Base-by-base conservation (phyloP, 176 grass and related monocot species). In the Secale cereale region DNA sequence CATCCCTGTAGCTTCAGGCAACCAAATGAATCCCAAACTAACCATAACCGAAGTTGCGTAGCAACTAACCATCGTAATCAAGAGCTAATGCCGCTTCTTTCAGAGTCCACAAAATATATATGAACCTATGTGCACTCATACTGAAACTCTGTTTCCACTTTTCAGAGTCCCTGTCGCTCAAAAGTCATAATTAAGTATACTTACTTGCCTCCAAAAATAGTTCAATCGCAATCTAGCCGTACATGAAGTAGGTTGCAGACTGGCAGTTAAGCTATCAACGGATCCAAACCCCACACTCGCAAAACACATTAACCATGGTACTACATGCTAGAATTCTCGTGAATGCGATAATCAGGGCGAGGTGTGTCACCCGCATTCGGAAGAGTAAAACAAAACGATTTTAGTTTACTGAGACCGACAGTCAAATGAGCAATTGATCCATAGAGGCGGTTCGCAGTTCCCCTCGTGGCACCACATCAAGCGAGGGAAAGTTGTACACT, bases 11-110 rank as follows among this genome's bases (percentile, higher is more conserved):
- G 40, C 40, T 56, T 0, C 2, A 10, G 15, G 17, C 15, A 82
- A 41, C n/a, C 27, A 56, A 71, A 65, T 61, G 28, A 16, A 26
- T 41, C 17, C 5, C 2, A 30, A 82, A 65, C 52, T 3, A 14
- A 32, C 20, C 7, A 46, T 56, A 48, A 86, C 4, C 27, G 31
- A 59, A 57, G 81, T 43, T 77, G 7, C 5, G 57, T 39, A 17
- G 65, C 64, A 65, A 32, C 69, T 61, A 84, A 66, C 68, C 67
- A 79, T 84, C 26, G 39, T 31, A 39, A 59, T 79, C 36, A 20
- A 69, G 3, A 72, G 82, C 56, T 9, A 90, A 65, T 86, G 79
- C 4, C 3, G 40, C 23, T 65, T 16, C 10, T n/a, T 70, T 79
- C 5, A n/a, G n/a, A n/a, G n/a, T n/a, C n/a, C n/a, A n/a, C n/a